These are phyloP conservation scores for Polyplosphaeria fusca DNA, from an alignment of 495 filamentous ascomycete species.

Conservation along the genomic window DNA sequence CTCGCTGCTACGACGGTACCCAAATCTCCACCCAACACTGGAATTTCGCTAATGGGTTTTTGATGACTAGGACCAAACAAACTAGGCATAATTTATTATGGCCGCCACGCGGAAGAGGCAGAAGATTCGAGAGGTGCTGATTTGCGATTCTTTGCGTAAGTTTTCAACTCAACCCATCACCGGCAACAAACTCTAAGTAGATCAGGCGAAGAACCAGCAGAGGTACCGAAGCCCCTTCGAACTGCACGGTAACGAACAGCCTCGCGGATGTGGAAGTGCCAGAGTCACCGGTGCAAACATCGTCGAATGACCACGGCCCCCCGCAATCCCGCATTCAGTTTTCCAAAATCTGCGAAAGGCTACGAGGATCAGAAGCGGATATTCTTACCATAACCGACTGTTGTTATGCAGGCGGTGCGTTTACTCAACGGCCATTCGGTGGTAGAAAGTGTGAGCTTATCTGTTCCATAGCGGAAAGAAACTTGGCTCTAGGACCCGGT, in stretches of 20 bases:
- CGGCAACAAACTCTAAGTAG: background rate
- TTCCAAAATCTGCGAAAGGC: conserved; percentile 8
- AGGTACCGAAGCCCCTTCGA: no score
- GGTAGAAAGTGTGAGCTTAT: conserved; percentile 13
- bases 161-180: background rate
- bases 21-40: no score
- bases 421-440: background rate
- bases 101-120: background rate
- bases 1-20: background rate
- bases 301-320: no score
- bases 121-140: background rate
- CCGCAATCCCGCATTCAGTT: no score
- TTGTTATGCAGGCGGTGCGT: conserved; percentile 6
- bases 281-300: no score
- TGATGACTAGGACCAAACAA: background rate
- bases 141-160: conserved; percentile 6
- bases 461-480: conserved; percentile 2
- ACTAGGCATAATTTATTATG: conserved; percentile 8
- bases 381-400: conserved; percentile 5
- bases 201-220: background rate
- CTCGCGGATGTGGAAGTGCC: no score
- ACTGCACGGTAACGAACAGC: no score
- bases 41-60: no score
- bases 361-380: conserved; percentile 4
- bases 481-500: background rate